These are phyloP conservation scores for Helotiales sp. DNA, from an alignment of 2,329 filamentous ascomycete species.

Conservation along the genomic window DNA sequence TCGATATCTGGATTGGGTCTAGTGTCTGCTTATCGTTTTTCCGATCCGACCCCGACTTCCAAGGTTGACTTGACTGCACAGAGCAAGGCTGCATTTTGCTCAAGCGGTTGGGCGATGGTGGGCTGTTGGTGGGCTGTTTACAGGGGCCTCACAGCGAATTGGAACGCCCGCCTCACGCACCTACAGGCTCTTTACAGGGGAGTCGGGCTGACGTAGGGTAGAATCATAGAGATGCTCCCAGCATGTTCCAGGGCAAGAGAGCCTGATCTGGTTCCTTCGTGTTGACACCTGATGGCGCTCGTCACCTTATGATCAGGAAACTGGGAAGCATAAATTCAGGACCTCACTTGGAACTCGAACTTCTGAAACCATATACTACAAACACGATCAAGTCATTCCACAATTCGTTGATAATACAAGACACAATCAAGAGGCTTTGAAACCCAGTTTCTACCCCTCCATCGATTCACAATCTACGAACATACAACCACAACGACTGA, in stretches of 20 bases:
- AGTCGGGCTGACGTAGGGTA: no score
- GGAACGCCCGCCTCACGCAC: not conserved
- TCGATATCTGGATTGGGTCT: not conserved
- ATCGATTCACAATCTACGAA: constrained; percentile 5
- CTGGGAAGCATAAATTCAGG: constrained; percentile 2
- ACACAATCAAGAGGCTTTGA: no score
- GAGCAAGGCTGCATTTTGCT: no score
- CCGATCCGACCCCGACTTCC: not conserved
- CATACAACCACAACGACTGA: constrained; percentile 19
- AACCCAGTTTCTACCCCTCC: no score
- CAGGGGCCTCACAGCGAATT: not conserved
- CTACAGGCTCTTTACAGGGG: no score
- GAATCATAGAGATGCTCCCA: constrained; percentile 2
- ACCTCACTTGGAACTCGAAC: no score
- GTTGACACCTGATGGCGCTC: constrained; percentile 9
- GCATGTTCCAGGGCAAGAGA: constrained; percentile 10
- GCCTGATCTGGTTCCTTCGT: constrained; percentile 2
- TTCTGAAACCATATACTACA: not conserved
- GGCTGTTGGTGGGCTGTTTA: not conserved
- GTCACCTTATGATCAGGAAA: not conserved
- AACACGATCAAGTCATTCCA: constrained; percentile 6
- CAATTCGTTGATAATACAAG: no score
- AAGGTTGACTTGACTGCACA: no score
- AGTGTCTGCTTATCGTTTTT: not conserved
- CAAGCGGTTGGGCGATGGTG: no score